These are phyloP conservation scores for Botrytis hyacinthi DNA, from an alignment of 2,329 filamentous ascomycete genomes.

Conservation along the genomic window DNA sequence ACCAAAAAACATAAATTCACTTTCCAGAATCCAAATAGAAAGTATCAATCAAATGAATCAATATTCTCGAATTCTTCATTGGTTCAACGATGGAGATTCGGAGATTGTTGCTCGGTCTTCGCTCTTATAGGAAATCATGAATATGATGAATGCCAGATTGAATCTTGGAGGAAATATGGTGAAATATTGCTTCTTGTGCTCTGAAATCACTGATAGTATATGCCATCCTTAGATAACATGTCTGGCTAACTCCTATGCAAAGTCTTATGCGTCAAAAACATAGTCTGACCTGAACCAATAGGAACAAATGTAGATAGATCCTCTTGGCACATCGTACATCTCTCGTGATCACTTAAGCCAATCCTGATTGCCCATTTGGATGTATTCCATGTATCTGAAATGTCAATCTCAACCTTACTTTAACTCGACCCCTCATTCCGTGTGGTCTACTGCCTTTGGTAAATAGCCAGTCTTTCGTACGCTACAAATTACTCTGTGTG, in stretches of 20 bases:
- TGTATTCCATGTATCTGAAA: too few species aligned
- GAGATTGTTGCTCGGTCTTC: background rate
- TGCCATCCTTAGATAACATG: fast-evolving
- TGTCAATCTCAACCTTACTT: too few species aligned
- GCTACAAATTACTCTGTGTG: background rate
- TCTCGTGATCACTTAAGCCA: background rate
- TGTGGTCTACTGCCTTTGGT: background rate
- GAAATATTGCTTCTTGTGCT: background rate
- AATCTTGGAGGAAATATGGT: background rate
- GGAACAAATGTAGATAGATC: background rate
- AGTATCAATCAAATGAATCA: background rate
- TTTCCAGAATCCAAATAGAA: background rate
- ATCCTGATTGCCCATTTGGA: too few species aligned
- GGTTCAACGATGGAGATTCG: background rate
- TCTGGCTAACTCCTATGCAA: background rate
- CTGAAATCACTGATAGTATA: background rate
- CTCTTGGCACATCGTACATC: background rate
- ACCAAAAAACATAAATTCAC: background rate
- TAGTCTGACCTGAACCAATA: too few species aligned
- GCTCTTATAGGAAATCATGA: background rate
- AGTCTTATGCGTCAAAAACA: background rate
- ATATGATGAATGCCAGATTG: background rate
- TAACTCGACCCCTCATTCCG: fast-evolving
- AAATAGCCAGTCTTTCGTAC: background rate
- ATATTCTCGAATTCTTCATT: background rate